These are phyloP conservation scores for Ophiostoma ulmi DNA, from an alignment of 2,329 filamentous ascomycete genomes.

Conservation along the genomic window DNA sequence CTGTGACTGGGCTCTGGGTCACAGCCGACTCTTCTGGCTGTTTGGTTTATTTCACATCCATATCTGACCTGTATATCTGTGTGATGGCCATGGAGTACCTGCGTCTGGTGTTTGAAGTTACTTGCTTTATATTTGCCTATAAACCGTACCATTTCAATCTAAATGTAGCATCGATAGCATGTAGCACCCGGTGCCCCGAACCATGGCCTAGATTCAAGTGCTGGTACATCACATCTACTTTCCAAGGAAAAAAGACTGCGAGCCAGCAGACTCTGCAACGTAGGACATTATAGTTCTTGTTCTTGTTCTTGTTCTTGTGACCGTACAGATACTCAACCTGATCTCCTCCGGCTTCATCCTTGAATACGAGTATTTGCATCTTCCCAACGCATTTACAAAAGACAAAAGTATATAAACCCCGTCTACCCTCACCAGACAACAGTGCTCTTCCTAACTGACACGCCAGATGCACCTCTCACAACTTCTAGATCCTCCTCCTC, in stretches of 20 bases:
- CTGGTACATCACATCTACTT: neutral
- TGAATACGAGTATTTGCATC: neutral
- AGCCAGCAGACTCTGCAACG: neutral
- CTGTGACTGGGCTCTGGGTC: neutral
- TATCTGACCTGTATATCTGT: neutral
- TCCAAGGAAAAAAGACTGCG: neutral
- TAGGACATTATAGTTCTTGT: neutral
- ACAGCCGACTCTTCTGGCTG: neutral
- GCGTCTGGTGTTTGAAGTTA: neutral
- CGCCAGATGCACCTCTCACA: constrained; percentile 8
- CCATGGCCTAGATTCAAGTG: neutral
- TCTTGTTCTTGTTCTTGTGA: neutral
- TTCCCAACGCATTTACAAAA: neutral
- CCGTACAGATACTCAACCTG: neutral
- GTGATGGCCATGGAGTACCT: neutral
- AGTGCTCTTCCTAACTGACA: neutral
- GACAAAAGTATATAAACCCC: neutral
- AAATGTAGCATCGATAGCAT: neutral
- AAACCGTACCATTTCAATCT: neutral
- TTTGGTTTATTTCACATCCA: neutral
- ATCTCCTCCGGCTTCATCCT: neutral
- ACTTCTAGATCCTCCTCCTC: neutral
- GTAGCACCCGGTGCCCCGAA: neutral
- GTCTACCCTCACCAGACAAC: neutral
- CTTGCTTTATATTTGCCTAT: neutral